Percentiles rank a stretch among this genome's conserved stretches.
Conservation (phyloP, 192 early-diverging fungal genomes). For the Coemansia sp. region DNA sequence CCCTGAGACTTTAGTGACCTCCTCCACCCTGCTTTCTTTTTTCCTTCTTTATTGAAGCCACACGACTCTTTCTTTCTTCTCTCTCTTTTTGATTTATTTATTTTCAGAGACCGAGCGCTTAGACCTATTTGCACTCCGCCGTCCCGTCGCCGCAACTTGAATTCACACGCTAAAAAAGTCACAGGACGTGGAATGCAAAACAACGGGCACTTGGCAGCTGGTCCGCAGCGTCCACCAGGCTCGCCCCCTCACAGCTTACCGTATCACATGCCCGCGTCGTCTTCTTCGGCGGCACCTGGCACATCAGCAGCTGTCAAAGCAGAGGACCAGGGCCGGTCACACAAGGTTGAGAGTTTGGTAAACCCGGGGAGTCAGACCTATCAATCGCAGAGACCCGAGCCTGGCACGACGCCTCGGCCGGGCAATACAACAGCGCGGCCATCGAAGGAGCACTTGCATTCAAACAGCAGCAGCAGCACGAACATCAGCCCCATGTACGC, state of each 20-base stretch:
- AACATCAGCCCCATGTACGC: conserved; percentile 20
- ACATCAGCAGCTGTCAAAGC: conserved; percentile 10
- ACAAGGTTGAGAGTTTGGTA: conserved; percentile 12
- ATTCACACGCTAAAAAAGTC: background rate
- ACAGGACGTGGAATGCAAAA: conserved; percentile 25
- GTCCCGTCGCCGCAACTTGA: background rate
- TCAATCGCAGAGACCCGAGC: background rate
- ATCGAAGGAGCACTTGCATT: conserved; percentile 11
- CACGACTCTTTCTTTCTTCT: background rate
- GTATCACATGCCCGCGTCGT: conserved; percentile 11
- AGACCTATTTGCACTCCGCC: background rate
- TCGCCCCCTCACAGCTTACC: conserved; percentile 4
- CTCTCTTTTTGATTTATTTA: conserved; percentile 6
- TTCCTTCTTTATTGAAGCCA: background rate
- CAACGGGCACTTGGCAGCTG: conserved; percentile 40
- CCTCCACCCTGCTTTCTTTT: background rate
- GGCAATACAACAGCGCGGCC: conserved; percentile 5
- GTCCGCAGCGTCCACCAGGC: conserved; percentile 18
- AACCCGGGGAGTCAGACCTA: background rate
- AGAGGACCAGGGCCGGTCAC: conserved; percentile 16
- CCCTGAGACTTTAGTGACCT: background rate
- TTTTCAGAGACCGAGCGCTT: conserved; percentile 1
- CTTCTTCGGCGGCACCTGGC: background rate
- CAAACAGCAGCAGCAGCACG: conserved; percentile 14
- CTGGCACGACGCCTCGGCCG: background rate